Evolutionary conservation across 2,329 filamentous ascomycete genomes (phyloP).

Genomic region (Phoma sp.): DNA sequence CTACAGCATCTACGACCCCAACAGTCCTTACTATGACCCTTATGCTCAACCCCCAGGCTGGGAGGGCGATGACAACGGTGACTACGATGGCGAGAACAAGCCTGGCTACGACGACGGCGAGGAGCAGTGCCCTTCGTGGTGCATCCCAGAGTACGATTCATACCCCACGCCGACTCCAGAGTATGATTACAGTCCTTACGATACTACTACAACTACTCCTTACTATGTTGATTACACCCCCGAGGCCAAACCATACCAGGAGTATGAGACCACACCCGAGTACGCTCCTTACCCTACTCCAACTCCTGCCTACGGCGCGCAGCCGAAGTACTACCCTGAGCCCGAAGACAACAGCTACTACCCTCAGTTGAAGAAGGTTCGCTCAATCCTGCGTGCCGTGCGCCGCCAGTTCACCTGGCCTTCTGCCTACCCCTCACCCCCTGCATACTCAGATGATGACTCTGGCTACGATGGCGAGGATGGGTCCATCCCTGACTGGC

Average conservation of each 20-base stretch:
- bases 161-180: conserved; percentile 1
- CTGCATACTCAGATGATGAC: conserved; percentile 10
- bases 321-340: conserved; percentile 11
- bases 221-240: conserved; percentile 1
- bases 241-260: conserved; percentile 2
- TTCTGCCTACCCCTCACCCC: background rate
- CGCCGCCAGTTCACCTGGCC: conserved; percentile 6
- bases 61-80: conserved; percentile 15
- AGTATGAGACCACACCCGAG: conserved; percentile 1
- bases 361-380: conserved; percentile 13
- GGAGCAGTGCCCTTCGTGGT: conserved; percentile 23
- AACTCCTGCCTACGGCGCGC: background rate
- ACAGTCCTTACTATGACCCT: conserved; percentile 11
- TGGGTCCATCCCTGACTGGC: conserved; percentile 22
- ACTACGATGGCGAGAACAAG: conserved; percentile 21
- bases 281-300: conserved; percentile 5
- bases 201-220: conserved; percentile 1
- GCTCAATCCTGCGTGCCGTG: conserved; percentile 9
- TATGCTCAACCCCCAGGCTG: conserved; percentile 13
- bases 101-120: conserved; percentile 9
- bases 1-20: conserved; percentile 9
- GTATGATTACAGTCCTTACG: conserved; percentile 10
- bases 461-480: conserved; percentile 13
- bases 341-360: background rate
- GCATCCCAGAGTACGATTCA: conserved; percentile 3